Base-by-base conservation (phyloP, 2,329 filamentous ascomycete genomes). In the Phaeosphaeria sp. region DNA sequence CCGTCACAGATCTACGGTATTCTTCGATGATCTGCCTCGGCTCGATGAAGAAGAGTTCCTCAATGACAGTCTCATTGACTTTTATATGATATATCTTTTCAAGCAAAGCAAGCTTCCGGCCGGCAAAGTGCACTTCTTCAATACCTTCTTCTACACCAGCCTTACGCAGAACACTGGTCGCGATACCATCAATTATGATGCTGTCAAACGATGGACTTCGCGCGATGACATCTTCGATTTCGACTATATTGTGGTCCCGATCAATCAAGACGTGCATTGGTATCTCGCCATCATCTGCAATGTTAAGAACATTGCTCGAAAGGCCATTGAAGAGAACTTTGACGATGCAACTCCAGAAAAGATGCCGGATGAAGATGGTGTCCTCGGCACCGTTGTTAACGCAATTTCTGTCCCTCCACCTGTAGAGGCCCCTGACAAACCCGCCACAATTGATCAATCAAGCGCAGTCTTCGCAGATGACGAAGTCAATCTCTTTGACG, bases 201-300 rank as follows among this genome's bases (percentile, higher is more conserved):
- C 88, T 4, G 93, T 99, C 55, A 88, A 90, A 73, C 86, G 87
- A 44, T 99, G 95, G 95, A 98, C 95, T 10, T 49, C 46, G 15
- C 22, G 25, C 89, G 66, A 84, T 21, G 91, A 99, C 72, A 79
- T 99, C 9, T 91, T 98, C 69, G 85, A 83, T 6, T 93, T 91
- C 67, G 92, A 97, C 72, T 97, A 93, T 74, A 88, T 98, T 57
- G 84, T 98, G 11, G 90, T 99, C 6, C 95, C 95, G 0, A 92
- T 99, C 74, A 96, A 97, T 68, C 91, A 97, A 72, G 82, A 87
- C 20, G 54, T 61, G 1, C 95, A 99, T 76, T 99, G 96, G 95
- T 98, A 95, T 77, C 81, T 98, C 64, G 93, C 92, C 7, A 94
- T 99, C 55, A 94, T 99, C 52, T 97, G 92, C 84, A 97, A 99